A percentile compares a stretch with the other conserved stretches of the same genome.
phyloP scores from a whole-genome alignment of 805 yeast species.

The Phaffomyces opuntiae region DNA sequence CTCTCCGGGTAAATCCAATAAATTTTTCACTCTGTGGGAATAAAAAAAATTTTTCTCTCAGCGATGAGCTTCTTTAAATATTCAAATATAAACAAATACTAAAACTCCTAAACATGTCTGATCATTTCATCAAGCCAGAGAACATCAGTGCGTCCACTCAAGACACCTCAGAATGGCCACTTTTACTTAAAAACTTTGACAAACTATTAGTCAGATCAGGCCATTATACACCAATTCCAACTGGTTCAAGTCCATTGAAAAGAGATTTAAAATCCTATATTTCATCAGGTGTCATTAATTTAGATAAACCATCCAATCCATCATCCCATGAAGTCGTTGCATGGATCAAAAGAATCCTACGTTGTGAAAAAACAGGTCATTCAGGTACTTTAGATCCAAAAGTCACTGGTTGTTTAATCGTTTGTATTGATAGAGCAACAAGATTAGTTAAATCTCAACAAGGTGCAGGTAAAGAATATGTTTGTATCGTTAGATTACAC shows the following conservation, averaged over 20 bases:
- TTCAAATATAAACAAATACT: too few species aligned
- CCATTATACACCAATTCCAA: slow-evolving; percentile 95
- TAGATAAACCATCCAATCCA: slow-evolving; percentile 97
- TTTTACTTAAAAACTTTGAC: slow-evolving; percentile 88
- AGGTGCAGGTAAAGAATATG: slow-evolving; percentile 99
- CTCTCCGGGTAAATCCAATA: not conserved
- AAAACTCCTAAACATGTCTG: slow-evolving; percentile 24
- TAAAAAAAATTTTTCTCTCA: slow-evolving; percentile 2
- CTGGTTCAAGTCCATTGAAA: slow-evolving; percentile 90
- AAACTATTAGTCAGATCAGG: slow-evolving; percentile 91
- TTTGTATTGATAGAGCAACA: slow-evolving; percentile 96
- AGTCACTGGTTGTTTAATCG: slow-evolving; percentile 98
- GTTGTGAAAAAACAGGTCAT: slow-evolving; percentile 97
- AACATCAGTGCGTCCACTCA: slow-evolving; percentile 58
- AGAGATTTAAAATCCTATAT: slow-evolving; percentile 88
- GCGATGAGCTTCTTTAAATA: slow-evolving; percentile 1
- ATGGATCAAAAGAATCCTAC: slow-evolving; percentile 93
- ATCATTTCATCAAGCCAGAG: slow-evolving; percentile 84
- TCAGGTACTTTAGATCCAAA: slow-evolving; percentile 98
- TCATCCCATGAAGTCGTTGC: slow-evolving; percentile 99
- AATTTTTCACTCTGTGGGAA: not conserved
- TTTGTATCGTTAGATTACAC: slow-evolving; percentile 93
- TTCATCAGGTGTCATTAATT: slow-evolving; percentile 91
- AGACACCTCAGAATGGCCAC: slow-evolving; percentile 94
- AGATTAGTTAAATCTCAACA: slow-evolving; percentile 97